These are phyloP conservation scores for Aspergillus udagawae DNA, from an alignment of 2,329 filamentous ascomycete species.

Conservation along the genomic window DNA sequence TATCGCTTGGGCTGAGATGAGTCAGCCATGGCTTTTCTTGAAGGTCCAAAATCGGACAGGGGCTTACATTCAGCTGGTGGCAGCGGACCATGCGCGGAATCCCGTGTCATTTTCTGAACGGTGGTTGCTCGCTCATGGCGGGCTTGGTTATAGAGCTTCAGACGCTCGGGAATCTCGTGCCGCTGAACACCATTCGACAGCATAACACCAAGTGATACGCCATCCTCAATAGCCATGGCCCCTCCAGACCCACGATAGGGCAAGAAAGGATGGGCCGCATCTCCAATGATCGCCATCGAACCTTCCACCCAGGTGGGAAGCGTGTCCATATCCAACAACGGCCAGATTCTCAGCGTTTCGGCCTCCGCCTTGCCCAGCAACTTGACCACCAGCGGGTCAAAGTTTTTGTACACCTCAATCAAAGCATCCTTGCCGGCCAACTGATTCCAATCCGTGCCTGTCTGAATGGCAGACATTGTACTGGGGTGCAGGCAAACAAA, in stretches of 20 bases:
- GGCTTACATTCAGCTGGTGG: slow-evolving; percentile 14
- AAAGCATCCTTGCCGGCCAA: slow-evolving; percentile 21
- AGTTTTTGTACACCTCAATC: slow-evolving; percentile 33
- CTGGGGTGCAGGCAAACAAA: slow-evolving; percentile 53
- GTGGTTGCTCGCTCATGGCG: slow-evolving; percentile 54
- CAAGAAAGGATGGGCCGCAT: slow-evolving; percentile 65
- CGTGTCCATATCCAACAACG: slow-evolving; percentile 58
- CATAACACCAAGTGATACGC: slow-evolving; percentile 54
- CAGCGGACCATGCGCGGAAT: slow-evolving; percentile 25
- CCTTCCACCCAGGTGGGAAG: slow-evolving; percentile 54
- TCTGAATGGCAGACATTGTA: slow-evolving; percentile 32
- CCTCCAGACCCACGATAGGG: slow-evolving; percentile 63
- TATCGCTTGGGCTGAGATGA: slow-evolving; percentile 7
- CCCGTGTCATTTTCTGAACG: slow-evolving; percentile 55
- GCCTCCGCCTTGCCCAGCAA: slow-evolving; percentile 40
- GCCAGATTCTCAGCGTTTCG: slow-evolving; percentile 53
- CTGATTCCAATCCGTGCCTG: slow-evolving; percentile 33
- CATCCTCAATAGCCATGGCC: slow-evolving; percentile 64
- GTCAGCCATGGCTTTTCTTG: not conserved
- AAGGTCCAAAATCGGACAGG: not conserved
- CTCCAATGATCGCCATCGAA: slow-evolving; percentile 57
- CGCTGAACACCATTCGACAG: slow-evolving; percentile 49
- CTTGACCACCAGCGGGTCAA: slow-evolving; percentile 39
- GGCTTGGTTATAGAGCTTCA: slow-evolving; percentile 57
- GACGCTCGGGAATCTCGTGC: slow-evolving; percentile 50